Conservation (phyloP, 352 stramenopile genomes). For the Globisporangium paroecandrum region DNA sequence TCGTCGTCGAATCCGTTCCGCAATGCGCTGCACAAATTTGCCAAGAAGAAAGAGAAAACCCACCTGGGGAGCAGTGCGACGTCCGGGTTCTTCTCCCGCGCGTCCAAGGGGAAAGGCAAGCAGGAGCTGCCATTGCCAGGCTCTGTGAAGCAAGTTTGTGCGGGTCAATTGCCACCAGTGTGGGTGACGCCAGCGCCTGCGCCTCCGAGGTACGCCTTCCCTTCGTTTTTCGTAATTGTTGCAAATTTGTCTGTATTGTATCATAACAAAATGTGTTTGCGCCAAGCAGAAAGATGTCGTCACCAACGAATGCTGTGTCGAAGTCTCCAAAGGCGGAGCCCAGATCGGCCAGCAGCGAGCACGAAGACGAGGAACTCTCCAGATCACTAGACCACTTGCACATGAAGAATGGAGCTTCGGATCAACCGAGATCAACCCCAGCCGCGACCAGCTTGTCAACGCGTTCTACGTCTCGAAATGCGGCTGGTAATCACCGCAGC, state of each 20-base stretch:
- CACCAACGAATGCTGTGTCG: constrained; percentile 17
- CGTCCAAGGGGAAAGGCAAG: constrained; percentile 26
- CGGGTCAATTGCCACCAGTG: constrained; percentile 68
- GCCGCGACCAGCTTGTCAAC: not conserved
- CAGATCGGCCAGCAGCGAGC: constrained; percentile 13
- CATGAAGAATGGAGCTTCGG: constrained; percentile 13
- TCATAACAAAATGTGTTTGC: not conserved
- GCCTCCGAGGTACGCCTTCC: constrained; percentile 31
- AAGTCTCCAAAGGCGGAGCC: constrained; percentile 9
- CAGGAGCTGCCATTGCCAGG: constrained; percentile 51
- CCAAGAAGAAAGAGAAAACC: constrained; percentile 74
- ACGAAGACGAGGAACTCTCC: constrained; percentile 24
- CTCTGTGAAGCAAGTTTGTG: constrained; percentile 71
- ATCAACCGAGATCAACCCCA: not conserved
- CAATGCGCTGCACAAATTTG: constrained; percentile 77
- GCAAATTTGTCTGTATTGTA: not conserved
- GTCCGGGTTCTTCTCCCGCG: constrained; percentile 68
- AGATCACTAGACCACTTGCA: constrained; percentile 25
- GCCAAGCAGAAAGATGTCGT: constrained; percentile 34
- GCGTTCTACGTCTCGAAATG: constrained; percentile 49
- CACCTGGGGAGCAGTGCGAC: constrained; percentile 41
- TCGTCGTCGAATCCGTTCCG: constrained; percentile 69
- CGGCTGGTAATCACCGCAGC: constrained; percentile 62
- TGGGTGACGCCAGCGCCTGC: constrained; percentile 66
- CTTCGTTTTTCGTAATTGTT: not conserved